These are phyloP conservation scores for Nicotiana tabacum DNA, from an alignment of 257 asterid genomes.

Conservation along the genomic window DNA sequence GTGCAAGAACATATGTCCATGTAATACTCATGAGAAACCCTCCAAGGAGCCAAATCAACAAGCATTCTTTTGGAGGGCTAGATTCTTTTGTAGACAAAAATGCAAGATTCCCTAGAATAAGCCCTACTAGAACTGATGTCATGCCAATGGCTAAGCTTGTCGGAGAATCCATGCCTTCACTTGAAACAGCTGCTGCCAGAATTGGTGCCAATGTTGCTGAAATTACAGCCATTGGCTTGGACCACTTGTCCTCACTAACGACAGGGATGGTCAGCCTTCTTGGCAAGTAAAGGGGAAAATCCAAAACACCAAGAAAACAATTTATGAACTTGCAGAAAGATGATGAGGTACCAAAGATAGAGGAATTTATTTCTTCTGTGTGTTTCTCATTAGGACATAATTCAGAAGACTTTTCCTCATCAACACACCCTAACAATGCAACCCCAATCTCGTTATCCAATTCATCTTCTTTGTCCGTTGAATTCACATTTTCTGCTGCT, in stretches of 20 bases:
- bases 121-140: slow-evolving; percentile 27
- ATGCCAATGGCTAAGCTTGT: slow-evolving; percentile 17
- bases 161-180: neutral
- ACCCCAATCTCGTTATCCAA: neutral
- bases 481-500: neutral
- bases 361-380: neutral
- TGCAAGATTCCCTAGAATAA: slow-evolving; percentile 35
- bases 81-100: slow-evolving; percentile 31
- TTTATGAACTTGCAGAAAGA: neutral
- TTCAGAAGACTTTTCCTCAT: slow-evolving; percentile 31
- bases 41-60: slow-evolving; percentile 57
- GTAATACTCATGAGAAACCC: slow-evolving; percentile 65
- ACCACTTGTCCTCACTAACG: slow-evolving; percentile 60
- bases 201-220: slow-evolving; percentile 53
- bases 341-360: neutral
- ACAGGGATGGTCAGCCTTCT: slow-evolving; percentile 67
- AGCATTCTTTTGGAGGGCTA: slow-evolving; percentile 51
- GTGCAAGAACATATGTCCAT: slow-evolving; percentile 68
- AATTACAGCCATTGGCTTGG: slow-evolving; percentile 42
- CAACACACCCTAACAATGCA: slow-evolving; percentile 39
- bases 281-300: slow-evolving; percentile 66
- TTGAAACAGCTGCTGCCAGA: slow-evolving; percentile 32
- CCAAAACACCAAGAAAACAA: slow-evolving; percentile 22
- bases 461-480: neutral
- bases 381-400: neutral